phyloP scores from a whole-genome alignment of 1,284 basidiomycete genomes.

The Ganoderma leucocontextum region DNA sequence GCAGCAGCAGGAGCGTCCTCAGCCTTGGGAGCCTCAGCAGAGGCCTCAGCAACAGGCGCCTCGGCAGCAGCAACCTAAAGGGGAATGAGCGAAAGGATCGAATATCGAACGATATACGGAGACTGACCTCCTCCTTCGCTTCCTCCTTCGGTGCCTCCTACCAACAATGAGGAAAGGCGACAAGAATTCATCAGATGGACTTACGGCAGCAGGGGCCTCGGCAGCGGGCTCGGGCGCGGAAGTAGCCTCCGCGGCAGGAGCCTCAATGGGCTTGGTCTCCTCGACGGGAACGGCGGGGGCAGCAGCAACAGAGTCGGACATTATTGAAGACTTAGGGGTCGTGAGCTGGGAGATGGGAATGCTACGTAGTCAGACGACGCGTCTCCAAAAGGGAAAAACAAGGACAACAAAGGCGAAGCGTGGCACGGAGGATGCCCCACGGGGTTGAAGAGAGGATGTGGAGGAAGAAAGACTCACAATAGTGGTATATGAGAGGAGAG shows the following conservation, averaged over 20 bases:
- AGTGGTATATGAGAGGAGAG: constrained; percentile 42
- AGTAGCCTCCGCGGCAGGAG: constrained; percentile 46
- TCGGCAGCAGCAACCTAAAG: constrained; percentile 33
- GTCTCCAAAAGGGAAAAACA: constrained; percentile 21
- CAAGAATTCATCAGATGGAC: constrained; percentile 10
- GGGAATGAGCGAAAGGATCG: neutral
- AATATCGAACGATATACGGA: neutral
- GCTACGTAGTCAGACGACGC: constrained; percentile 35
- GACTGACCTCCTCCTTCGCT: constrained; percentile 30
- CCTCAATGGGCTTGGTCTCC: constrained; percentile 56
- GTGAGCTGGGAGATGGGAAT: constrained; percentile 50
- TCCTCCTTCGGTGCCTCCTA: constrained; percentile 35
- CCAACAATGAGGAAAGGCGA: neutral
- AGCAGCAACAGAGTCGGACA: constrained; percentile 74
- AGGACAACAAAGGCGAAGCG: constrained; percentile 23
- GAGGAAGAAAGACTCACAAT: constrained; percentile 36
- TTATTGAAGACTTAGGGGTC: constrained; percentile 66
- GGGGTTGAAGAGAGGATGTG: constrained; percentile 33
- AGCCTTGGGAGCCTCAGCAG: constrained; percentile 47
- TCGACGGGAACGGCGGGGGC: constrained; percentile 51
- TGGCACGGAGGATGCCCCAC: constrained; percentile 18
- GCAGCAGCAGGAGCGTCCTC: constrained; percentile 47
- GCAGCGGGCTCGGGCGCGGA: constrained; percentile 41
- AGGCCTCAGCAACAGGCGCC: constrained; percentile 43
- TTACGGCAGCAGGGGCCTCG: constrained; percentile 41